phyloP scores from a whole-genome alignment of 495 filamentous ascomycete species.

The Aspergillus cristatus region DNA sequence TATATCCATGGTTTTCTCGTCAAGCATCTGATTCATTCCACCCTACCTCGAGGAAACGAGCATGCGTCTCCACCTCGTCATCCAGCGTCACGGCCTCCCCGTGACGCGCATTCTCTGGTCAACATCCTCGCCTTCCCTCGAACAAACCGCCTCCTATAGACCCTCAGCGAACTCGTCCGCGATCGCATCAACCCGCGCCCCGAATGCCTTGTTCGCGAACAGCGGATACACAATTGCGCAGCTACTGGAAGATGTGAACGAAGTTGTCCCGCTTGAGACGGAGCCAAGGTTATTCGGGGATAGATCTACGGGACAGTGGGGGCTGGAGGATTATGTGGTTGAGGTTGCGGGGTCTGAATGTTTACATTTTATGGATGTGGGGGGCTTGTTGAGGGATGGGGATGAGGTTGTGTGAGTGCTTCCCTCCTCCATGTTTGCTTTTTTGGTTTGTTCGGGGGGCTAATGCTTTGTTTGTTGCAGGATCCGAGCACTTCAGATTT shows the following conservation, averaged over 20 bases:
- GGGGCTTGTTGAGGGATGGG: slow-evolving; percentile 63
- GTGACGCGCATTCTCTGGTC: slow-evolving; percentile 68
- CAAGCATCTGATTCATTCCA: too few species aligned
- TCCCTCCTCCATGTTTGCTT: neutral
- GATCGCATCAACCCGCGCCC: slow-evolving; percentile 28
- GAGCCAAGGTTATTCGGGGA: slow-evolving; percentile 28
- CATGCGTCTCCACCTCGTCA: slow-evolving; percentile 76
- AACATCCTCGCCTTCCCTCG: slow-evolving; percentile 19
- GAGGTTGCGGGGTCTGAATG: slow-evolving; percentile 80
- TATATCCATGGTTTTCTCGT: too few species aligned
- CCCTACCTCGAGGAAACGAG: too few species aligned
- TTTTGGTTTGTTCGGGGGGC: slow-evolving; percentile 1
- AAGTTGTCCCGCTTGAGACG: slow-evolving; percentile 75
- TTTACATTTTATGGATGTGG: slow-evolving; percentile 73
- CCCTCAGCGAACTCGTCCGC: slow-evolving; percentile 22
- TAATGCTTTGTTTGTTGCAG: slow-evolving; percentile 27
- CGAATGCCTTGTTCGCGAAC: slow-evolving; percentile 40
- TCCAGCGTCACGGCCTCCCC: slow-evolving; percentile 75
- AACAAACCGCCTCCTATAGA: slow-evolving; percentile 9
- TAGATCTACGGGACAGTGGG: slow-evolving; percentile 53
- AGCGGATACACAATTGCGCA: slow-evolving; percentile 64
- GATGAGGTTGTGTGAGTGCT: slow-evolving; percentile 70
- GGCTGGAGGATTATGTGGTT: slow-evolving; percentile 86
- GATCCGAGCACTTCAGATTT: slow-evolving; percentile 69
- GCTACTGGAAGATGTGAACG: slow-evolving; percentile 74